phyloP scores from a whole-genome alignment of 345 rosid species.

The Salix suchowensis region DNA sequence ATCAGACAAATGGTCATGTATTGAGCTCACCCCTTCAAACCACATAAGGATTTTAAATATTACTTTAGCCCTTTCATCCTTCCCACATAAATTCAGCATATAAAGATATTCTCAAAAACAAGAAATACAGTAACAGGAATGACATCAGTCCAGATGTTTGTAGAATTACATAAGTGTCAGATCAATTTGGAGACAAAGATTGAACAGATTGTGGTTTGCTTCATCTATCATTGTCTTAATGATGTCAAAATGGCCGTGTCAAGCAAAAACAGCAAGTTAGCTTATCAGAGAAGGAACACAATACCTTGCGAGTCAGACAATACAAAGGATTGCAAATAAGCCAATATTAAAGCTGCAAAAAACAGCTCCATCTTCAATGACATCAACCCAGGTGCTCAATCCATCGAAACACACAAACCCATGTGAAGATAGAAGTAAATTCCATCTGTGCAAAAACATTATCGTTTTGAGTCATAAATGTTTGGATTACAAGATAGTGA shows the following conservation, averaged over 20 bases:
- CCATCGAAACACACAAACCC: not conserved
- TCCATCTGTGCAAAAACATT: slow-evolving; percentile 10
- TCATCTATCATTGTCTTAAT: not conserved
- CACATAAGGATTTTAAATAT: not conserved
- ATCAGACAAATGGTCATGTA: not conserved
- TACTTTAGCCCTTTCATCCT: not conserved
- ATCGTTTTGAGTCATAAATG: not conserved
- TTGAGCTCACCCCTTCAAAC: not conserved
- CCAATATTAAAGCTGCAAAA: slow-evolving; percentile 39
- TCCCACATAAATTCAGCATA: not conserved
- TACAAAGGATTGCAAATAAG: slow-evolving; percentile 46
- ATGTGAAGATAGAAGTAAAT: slow-evolving; percentile 2
- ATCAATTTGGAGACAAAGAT: not conserved
- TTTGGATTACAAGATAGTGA: not conserved
- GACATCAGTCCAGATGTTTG: not conserved
- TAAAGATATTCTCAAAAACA: not conserved
- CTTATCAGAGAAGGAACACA: not conserved
- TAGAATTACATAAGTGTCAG: not conserved
- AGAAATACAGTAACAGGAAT: not conserved
- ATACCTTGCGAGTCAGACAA: slow-evolving; percentile 78
- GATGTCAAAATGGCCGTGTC: not conserved
- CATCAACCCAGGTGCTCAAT: slow-evolving; percentile 29
- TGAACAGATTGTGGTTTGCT: not conserved
- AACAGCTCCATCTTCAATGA: slow-evolving; percentile 48
- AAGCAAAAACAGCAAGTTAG: not conserved